These are phyloP conservation scores for Lepraria neglecta DNA, from an alignment of 495 filamentous ascomycete species.

Conservation along the genomic window DNA sequence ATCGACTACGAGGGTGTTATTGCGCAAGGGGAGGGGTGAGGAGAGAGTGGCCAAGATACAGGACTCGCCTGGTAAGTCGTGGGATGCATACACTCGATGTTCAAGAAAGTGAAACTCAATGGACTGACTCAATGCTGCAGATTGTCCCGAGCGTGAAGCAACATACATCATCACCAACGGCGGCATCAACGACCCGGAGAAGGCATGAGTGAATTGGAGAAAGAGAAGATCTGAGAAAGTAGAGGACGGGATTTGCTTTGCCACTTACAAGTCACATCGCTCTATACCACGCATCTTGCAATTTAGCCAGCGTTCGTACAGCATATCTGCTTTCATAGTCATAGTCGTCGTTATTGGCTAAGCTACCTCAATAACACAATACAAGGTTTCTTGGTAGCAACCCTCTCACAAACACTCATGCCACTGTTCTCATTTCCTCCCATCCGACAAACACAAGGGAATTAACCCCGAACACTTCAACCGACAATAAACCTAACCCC, in stretches of 20 bases:
- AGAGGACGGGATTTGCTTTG: not conserved
- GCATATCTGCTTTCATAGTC: not conserved
- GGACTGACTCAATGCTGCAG: slow-evolving; percentile 31
- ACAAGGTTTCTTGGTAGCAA: not conserved
- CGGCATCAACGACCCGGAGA: slow-evolving; percentile 69
- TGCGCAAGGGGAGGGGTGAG: slow-evolving; percentile 71
- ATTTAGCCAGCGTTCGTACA: not conserved
- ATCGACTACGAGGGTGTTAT: slow-evolving; percentile 64
- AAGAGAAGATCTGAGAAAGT: not conserved
- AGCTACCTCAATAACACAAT: not conserved
- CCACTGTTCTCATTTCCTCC: not conserved
- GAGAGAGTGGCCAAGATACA: slow-evolving; percentile 76
- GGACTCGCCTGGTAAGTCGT: slow-evolving; percentile 61
- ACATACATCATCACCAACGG: slow-evolving; percentile 75
- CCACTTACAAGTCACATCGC: slow-evolving; percentile 1
- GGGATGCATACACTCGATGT: too few relatives aligned
- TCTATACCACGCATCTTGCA: slow-evolving; percentile 2
- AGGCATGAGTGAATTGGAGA: slow-evolving; percentile 28
- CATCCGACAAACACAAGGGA: not conserved
- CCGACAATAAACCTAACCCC: slow-evolving; percentile 40
- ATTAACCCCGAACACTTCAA: slow-evolving; percentile 3
- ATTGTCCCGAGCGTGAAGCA: slow-evolving; percentile 70
- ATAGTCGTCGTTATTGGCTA: not conserved
- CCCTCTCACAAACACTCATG: not conserved
- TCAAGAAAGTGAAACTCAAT: not conserved